Percentiles rank a stretch among this genome's conserved stretches.
These are phyloP conservation scores for Vigna reflexopilosa DNA, from an alignment of 306 rosid species.

Conservation along the genomic window DNA sequence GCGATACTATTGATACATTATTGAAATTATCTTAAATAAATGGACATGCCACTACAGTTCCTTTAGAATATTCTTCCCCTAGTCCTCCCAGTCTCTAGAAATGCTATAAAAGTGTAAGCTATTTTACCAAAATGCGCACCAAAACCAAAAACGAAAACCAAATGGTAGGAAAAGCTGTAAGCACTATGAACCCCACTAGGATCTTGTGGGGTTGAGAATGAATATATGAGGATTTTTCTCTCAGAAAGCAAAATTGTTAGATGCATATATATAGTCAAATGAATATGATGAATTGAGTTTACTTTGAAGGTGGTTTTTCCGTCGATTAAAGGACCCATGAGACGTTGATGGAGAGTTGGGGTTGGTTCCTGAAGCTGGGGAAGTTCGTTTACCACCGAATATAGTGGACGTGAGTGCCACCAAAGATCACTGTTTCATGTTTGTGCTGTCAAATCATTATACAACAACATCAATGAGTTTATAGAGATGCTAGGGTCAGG, in stretches of 20 bases:
- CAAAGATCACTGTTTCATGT: constrained; percentile 13
- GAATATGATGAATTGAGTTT: constrained; percentile 23
- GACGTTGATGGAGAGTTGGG: constrained; percentile 27
- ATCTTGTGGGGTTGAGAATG: constrained; percentile 14
- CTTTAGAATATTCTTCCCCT: not conserved
- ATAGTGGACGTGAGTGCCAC: constrained; percentile 27
- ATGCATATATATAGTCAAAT: constrained; percentile 7
- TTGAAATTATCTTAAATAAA: not conserved
- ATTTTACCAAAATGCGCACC: constrained; percentile 53
- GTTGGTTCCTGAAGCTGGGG: constrained; percentile 72
- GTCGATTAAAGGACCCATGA: constrained; percentile 19
- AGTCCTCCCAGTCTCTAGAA: constrained; percentile 14
- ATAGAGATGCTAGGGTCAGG: no score
- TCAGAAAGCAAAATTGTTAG: not conserved
- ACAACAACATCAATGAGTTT: not conserved
- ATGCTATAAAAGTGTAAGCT: constrained; percentile 49
- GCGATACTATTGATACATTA: not conserved
- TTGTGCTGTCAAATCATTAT: constrained; percentile 20
- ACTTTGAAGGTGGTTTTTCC: not conserved
- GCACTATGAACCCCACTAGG: constrained; percentile 59
- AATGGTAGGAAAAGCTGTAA: constrained; percentile 45
- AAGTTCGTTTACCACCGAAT: constrained; percentile 46
- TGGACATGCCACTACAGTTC: not conserved
- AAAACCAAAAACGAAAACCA: constrained; percentile 2
- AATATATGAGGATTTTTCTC: not conserved